Evolutionary conservation across 805 yeast genomes (phyloP), one percentile per base, ranked within the genome.

Genomic region (Yamadazyma akitaensis): DNA sequence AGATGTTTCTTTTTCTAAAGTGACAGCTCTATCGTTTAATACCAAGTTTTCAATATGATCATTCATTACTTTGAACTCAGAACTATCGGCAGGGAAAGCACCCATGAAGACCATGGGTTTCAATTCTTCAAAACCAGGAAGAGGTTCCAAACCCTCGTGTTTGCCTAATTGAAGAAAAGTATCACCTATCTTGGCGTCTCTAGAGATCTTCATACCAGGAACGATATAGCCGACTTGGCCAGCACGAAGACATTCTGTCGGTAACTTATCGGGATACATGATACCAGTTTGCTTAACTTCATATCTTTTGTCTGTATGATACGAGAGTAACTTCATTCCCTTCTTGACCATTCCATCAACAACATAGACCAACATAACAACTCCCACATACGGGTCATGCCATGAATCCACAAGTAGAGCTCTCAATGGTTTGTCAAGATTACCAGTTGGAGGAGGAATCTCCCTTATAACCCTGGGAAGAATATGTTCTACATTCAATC

Each of bases 91-190:
- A 0, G 99, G 98, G 57, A 89, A 92, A 0, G 98, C 99, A 12
- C 98, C 98, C 41, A 92, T 95, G 63, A 92, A 94, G 8, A 92
- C 98, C 98, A 94, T 94, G 1, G 98, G 97, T 64, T 94, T 91
- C 0, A 96, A 91, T 57, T 89, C 97, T 65, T 91, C 97, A 63
- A 92, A 94, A 0, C 98, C 98, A 1, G 95, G 96, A 21, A 92
- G 72, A 1, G 97, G 84, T 51, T 83, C 88, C 2, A 86, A 82
- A 1, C 71, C 73, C 41, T 64, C 66, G 35, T 73, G 75, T 30
- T 73, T 75, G 4, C 85, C 85, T 11, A 71, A 68, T 47, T 78
- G 81, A 76, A 81, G 80, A 52, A 89, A 77, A 0, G 99, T 92
- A 61, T 92, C 99, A 30, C 99, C 99, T 47, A 90, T 84, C 58